phyloP scores from a whole-genome alignment of 495 filamentous ascomycete genomes.

The Gamarada debralockiae region DNA sequence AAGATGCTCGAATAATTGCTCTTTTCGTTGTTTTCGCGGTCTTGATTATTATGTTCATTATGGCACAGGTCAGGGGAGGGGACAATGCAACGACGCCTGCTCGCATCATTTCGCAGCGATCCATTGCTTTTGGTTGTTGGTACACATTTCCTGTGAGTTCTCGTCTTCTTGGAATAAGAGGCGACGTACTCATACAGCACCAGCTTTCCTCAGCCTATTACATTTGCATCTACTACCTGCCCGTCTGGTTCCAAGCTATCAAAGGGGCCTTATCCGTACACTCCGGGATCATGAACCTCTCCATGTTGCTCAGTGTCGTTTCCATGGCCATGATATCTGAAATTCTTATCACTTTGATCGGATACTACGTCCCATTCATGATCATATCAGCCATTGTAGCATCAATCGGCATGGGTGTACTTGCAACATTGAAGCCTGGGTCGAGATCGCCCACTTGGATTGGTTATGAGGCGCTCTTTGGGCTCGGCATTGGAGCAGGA shows the following conservation, averaged over 20 bases:
- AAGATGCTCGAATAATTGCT: conserved; percentile 59
- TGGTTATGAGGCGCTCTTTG: conserved; percentile 63
- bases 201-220: conserved; percentile 1
- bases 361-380: conserved; percentile 66
- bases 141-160: conserved; percentile 1
- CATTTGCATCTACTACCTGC: conserved; percentile 57
- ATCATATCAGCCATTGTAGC: conserved; percentile 46
- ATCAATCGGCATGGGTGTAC: conserved; percentile 56
- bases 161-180: neutral
- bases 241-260: conserved; percentile 78
- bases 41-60: conserved; percentile 56
- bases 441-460: conserved; percentile 55
- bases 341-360: conserved; percentile 44
- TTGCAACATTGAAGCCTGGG: conserved; percentile 51
- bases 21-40: conserved; percentile 67
- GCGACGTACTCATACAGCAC: neutral
- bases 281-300: conserved; percentile 68
- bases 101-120: conserved; percentile 46
- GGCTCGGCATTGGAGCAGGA: conserved; percentile 63
- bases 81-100: conserved; percentile 72
- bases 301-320: conserved; percentile 47
- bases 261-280: conserved; percentile 50
- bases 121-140: conserved; percentile 2
- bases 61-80: conserved; percentile 56
- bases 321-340: conserved; percentile 46